These are phyloP conservation scores for Gentiana dahurica DNA, from an alignment of 257 asterid species.

Conservation along the genomic window DNA sequence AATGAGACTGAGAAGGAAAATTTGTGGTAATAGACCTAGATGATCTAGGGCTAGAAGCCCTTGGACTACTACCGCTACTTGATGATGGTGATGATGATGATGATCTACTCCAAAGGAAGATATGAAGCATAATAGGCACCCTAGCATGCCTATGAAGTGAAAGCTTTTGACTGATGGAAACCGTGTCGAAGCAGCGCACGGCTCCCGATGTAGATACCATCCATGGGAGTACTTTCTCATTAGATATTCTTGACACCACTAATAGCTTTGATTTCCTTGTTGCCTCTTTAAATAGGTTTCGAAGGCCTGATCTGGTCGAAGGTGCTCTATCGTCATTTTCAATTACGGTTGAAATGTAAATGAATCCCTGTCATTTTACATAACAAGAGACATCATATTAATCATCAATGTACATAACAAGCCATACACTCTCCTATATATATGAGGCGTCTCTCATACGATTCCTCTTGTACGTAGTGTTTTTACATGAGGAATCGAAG, in stretches of 20 bases:
- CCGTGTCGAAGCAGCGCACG: conserved; percentile 69
- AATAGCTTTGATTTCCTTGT: conserved; percentile 31
- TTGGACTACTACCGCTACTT: conserved; percentile 9
- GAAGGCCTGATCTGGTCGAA: conserved; percentile 56
- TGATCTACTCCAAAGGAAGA: conserved; percentile 60
- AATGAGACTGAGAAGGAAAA: too few species aligned
- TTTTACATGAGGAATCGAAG: too few species aligned
- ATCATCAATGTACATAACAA: too few species aligned
- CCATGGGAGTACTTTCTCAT: conserved; percentile 83
- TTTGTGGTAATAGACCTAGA: conserved; percentile 9
- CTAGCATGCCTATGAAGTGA: conserved; percentile 77
- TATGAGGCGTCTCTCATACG: too few species aligned
- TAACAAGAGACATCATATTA: neutral
- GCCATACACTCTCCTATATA: too few species aligned
- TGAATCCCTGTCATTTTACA: conserved; percentile 54
- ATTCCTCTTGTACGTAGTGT: too few species aligned
- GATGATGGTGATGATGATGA: neutral
- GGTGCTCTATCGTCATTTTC: conserved; percentile 44
- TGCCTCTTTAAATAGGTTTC: conserved; percentile 45
- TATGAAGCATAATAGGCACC: conserved; percentile 58
- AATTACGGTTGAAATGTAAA: conserved; percentile 66
- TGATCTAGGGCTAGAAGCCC: conserved; percentile 36
- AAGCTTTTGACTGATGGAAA: conserved; percentile 78
- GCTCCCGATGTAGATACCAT: conserved; percentile 77
- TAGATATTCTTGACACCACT: conserved; percentile 60